phyloP scores from a whole-genome alignment of 352 stramenopile species.

The Phytophthora megakarya region DNA sequence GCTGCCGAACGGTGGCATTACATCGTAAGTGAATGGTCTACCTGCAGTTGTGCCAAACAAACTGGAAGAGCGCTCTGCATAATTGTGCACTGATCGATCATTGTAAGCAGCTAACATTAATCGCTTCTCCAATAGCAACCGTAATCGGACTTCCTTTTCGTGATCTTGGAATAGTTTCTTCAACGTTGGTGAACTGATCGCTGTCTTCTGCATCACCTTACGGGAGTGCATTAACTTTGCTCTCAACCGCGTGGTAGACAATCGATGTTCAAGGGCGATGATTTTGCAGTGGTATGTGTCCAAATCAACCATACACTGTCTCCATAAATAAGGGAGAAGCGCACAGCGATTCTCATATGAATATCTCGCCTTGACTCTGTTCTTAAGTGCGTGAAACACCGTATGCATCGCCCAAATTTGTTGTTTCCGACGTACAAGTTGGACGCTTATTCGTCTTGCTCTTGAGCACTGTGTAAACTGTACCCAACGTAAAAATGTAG shows the following conservation, averaged over 20 bases:
- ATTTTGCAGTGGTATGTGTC: constrained; percentile 59
- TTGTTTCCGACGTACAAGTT: constrained; percentile 35
- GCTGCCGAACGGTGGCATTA: constrained; percentile 64
- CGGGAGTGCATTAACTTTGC: constrained; percentile 30
- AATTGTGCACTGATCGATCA: constrained; percentile 72
- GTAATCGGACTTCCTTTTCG: constrained; percentile 56
- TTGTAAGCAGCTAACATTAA: constrained; percentile 77
- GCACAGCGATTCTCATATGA: constrained; percentile 34
- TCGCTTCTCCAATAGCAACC: constrained; percentile 69
- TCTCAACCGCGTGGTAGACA: constrained; percentile 41
- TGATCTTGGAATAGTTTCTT: constrained; percentile 77
- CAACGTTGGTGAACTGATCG: constrained; percentile 62
- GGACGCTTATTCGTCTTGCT: constrained; percentile 29
- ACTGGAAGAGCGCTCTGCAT: constrained; percentile 55
- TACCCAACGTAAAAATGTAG: constrained; percentile 61
- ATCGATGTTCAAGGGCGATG: constrained; percentile 34
- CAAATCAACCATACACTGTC: constrained; percentile 48
- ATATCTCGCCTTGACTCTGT: constrained; percentile 52
- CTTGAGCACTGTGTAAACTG: constrained; percentile 54
- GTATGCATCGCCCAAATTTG: constrained; percentile 42
- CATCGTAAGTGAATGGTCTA: constrained; percentile 62
- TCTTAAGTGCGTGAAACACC: constrained; percentile 49
- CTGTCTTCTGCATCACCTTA: constrained; percentile 38
- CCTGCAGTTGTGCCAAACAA: constrained; percentile 52
- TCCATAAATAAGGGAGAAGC: constrained; percentile 43